These are phyloP conservation scores for Geotrichum siamense DNA, from an alignment of 1,139 yeast species.

Conservation along the genomic window DNA sequence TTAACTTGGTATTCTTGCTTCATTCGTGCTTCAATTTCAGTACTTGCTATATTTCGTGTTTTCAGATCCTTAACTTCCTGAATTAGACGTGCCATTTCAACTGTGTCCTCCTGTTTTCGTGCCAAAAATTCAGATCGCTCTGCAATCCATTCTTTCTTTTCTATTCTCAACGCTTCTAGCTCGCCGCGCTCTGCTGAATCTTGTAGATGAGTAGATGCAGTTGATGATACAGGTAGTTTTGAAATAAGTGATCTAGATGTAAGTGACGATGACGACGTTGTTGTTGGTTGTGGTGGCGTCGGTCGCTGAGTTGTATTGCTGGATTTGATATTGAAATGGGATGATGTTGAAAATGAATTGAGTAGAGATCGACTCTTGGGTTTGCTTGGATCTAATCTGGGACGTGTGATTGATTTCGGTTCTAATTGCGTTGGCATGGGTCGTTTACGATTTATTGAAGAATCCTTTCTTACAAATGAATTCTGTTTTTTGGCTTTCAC, in stretches of 20 bases:
- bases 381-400: too few relatives aligned
- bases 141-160: conserved; percentile 45
- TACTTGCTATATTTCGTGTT: conserved; percentile 36
- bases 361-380: too few relatives aligned
- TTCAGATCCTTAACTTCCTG: conserved; percentile 40
- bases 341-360: too few relatives aligned
- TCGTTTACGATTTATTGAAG: too few relatives aligned
- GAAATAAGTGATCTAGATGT: neutral
- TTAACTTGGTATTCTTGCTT: conserved; percentile 28
- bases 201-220: too few relatives aligned
- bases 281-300: neutral
- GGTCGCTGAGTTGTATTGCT: neutral
- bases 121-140: conserved; percentile 41
- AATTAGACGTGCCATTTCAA: conserved; percentile 41
- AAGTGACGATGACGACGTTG: neutral
- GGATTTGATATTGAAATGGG: too few relatives aligned
- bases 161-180: conserved; percentile 45
- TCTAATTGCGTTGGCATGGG: too few relatives aligned
- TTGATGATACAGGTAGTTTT: neutral
- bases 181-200: conserved; percentile 39
- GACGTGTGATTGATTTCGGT: too few relatives aligned
- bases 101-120: conserved; percentile 38
- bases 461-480: too few relatives aligned
- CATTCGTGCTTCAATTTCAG: conserved; percentile 42
- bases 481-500: too few relatives aligned